Percentiles rank a stretch among this genome's conserved stretches.
phyloP scores from a whole-genome alignment of 495 filamentous ascomycete species.

The Cetradonia linearis region DNA sequence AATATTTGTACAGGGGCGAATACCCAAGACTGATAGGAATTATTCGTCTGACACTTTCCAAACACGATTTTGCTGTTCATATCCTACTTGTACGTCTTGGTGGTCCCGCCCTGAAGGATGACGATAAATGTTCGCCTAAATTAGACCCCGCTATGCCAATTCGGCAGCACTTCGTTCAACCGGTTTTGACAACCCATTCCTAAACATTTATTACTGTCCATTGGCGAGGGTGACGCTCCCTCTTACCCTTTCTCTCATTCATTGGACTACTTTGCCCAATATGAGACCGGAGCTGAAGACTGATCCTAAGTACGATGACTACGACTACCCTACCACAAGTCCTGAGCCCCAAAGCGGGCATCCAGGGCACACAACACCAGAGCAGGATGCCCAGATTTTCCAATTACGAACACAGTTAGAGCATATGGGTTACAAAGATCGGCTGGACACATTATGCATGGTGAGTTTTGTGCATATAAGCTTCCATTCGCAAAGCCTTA shows the following conservation, averaged over 20 bases:
- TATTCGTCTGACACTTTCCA: neutral
- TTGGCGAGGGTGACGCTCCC: neutral
- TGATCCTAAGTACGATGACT: constrained; percentile 90
- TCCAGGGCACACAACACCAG: constrained; percentile 74
- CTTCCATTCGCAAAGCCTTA: constrained; percentile 1
- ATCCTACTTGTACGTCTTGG: neutral
- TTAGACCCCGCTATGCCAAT: constrained; percentile 7
- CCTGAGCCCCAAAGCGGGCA: constrained; percentile 63
- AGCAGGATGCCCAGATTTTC: constrained; percentile 82
- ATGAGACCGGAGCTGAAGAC: constrained; percentile 46
- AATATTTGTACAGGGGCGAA: neutral
- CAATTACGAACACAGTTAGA: constrained; percentile 80
- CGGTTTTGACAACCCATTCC: neutral
- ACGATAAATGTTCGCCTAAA: constrained; percentile 15
- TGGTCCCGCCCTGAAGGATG: neutral
- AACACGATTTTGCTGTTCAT: neutral
- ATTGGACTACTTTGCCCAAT: neutral
- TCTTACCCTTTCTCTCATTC: neutral
- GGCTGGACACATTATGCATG: constrained; percentile 84
- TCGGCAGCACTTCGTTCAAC: neutral
- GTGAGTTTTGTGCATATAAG: constrained; percentile 34
- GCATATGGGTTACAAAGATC: constrained; percentile 68
- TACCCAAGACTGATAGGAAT: neutral
- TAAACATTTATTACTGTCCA: neutral
- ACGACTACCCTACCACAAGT: constrained; percentile 79